Percentiles rank a stretch among this genome's conserved stretches.
Evolutionary conservation across 345 rosid genomes (phyloP).

Genomic region (Capsella bursapastoris): DNA sequence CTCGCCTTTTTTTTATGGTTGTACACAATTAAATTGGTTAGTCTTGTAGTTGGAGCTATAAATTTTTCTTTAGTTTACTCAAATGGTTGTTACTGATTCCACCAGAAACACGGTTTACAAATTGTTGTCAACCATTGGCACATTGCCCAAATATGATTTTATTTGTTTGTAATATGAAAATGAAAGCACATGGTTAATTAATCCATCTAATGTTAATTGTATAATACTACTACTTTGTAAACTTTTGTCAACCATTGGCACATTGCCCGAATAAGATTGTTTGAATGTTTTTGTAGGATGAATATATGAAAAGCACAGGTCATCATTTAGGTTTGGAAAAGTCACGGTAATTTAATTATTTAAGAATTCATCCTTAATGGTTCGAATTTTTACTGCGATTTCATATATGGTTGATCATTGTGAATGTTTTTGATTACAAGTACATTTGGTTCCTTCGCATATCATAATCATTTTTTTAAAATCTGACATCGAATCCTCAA

Average conservation of each 20-base stretch:
- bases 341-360: too few species aligned
- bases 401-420: background rate
- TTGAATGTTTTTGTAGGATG: background rate
- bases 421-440: background rate
- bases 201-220: background rate
- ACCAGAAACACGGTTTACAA: conserved; percentile 32
- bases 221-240: background rate
- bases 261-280: background rate
- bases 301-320: background rate
- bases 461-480: too few species aligned
- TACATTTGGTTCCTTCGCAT: background rate
- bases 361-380: background rate
- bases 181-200: conserved; percentile 23
- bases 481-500: too few species aligned
- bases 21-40: conserved; percentile 3
- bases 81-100: conserved; percentile 27
- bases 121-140: conserved; percentile 23
- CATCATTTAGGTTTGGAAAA: background rate
- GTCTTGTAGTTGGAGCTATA: background rate
- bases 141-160: conserved; percentile 16
- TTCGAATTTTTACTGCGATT: background rate
- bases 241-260: conserved; percentile 14
- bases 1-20: background rate
- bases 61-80: background rate
- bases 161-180: conserved; percentile 12